These are phyloP conservation scores for Malus hybrid DNA, from an alignment of 331 rosid genomes.

Conservation along the genomic window DNA sequence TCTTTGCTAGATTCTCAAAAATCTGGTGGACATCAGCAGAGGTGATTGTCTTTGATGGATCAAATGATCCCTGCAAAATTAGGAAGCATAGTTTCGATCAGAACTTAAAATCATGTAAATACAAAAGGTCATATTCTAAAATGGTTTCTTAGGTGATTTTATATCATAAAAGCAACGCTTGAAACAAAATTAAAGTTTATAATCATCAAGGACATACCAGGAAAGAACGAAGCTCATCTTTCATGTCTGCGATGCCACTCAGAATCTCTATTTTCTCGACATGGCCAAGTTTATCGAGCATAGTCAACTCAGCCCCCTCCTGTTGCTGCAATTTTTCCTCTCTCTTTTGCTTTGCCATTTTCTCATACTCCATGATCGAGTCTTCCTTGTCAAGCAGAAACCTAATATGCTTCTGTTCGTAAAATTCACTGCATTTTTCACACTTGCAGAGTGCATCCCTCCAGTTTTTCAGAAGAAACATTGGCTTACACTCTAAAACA, in stretches of 20 bases:
- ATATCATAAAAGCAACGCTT: not conserved
- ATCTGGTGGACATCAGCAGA: conserved; percentile 79
- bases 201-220: conserved; percentile 41
- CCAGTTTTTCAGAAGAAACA: conserved; percentile 89
- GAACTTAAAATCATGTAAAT: not conserved
- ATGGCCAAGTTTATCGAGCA: conserved; percentile 63
- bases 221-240: conserved; percentile 76
- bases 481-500: conserved; percentile 39
- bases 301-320: conserved; percentile 63
- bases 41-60: conserved; percentile 79
- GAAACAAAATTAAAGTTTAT: not conserved
- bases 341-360: conserved; percentile 67
- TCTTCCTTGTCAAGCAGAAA: conserved; percentile 80
- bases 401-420: conserved; percentile 45
- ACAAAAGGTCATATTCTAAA: not conserved
- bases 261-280: conserved; percentile 89
- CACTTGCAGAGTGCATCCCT: conserved; percentile 78
- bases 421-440: conserved; percentile 46
- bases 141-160: not conserved
- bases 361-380: conserved; percentile 77
- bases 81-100: conserved; percentile 3
- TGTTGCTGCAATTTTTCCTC: conserved; percentile 69
- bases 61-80: conserved; percentile 67
- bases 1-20: conserved; percentile 78
- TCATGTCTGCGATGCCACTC: conserved; percentile 89